Evolutionary conservation across 169 alveolate genomes (phyloP), one percentile per base, ranked within the genome.

Genomic region (Neospora caninum): DNA sequence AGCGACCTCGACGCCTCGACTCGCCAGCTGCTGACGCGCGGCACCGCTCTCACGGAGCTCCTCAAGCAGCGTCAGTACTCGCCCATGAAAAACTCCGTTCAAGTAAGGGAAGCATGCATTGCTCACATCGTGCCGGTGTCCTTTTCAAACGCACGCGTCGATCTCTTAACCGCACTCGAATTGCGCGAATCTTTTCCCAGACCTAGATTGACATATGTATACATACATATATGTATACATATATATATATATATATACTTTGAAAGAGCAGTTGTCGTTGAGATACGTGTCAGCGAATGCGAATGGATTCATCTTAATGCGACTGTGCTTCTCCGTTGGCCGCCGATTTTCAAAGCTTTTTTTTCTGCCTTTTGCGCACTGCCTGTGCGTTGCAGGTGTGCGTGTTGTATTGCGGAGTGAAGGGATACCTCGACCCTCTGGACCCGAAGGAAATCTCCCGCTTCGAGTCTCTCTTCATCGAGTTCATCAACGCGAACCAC

Each of bases 1-100:
- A 98, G 99, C 34, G 99, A 98, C 95, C 95, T 99, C 93, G 99
- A 98, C 94, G 99, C 99, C 64, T 93, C 99, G 45, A 99, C 99
- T 53, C 99, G 98, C 96, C 98, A 98, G 89, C 97, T 97, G 95
- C 96, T 99, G 92, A 98, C 98, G 93, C 97, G 99, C 95, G 99
- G 99, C 78, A 98, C 97, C 58, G 95, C 98, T 67, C 96, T 99
- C 54, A 98, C 99, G 42, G 99, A 98, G 96, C 96, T 98, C 54
- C 96, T 98, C 87, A 98, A 98, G 96, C 98, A 98, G 95, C 97
- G 97, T 78, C 98, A 97, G 94, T 97, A 97, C 95, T 95, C 97
- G 22, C 99, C 99, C 38, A 96, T 98, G 96, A 91, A 93, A 73
- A 94, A 94, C 38, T 96, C 98, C 43, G 92, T 96, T 36, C 98